Evolutionary conservation across 129 eudicot genomes (phyloP).

Genomic region (Flaveria sonorensis): DNA sequence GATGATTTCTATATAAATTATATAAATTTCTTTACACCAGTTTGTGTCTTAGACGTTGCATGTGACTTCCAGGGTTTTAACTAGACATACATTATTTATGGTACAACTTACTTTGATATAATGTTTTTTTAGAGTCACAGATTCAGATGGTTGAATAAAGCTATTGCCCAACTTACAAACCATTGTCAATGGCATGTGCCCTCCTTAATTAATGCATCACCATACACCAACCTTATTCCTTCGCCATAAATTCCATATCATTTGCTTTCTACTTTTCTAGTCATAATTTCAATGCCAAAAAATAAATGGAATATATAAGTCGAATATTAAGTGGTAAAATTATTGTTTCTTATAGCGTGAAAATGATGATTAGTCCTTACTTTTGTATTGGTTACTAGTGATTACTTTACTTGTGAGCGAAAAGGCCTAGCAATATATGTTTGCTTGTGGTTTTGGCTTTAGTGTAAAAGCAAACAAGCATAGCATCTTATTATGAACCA

Average conservation of each 20-base stretch:
- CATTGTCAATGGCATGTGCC: constrained; percentile 18
- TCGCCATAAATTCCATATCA: constrained; percentile 22
- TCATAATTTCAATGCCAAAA: neutral
- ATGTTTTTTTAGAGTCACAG: constrained; percentile 21
- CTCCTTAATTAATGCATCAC: constrained; percentile 27
- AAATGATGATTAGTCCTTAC: neutral
- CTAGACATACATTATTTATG: constrained; percentile 4
- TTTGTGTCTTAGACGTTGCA: neutral
- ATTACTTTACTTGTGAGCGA: neutral
- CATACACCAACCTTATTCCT: constrained; percentile 31
- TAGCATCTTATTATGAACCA: too few species aligned
- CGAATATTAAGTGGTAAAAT: neutral
- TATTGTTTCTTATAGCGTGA: neutral
- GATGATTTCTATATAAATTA: too few species aligned
- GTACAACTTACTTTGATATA: neutral
- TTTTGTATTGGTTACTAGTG: neutral
- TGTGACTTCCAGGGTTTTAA: neutral
- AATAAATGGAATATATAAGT: neutral
- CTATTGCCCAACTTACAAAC: constrained; percentile 27
- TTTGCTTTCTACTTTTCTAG: neutral
- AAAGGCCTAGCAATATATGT: too few species aligned
- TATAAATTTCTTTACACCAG: too few species aligned
- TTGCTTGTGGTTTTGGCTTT: too few species aligned
- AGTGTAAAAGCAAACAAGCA: too few species aligned
- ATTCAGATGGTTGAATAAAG: constrained; percentile 27